Conservation (phyloP, 2,329 filamentous ascomycete genomes). For the Apiospora marii region DNA sequence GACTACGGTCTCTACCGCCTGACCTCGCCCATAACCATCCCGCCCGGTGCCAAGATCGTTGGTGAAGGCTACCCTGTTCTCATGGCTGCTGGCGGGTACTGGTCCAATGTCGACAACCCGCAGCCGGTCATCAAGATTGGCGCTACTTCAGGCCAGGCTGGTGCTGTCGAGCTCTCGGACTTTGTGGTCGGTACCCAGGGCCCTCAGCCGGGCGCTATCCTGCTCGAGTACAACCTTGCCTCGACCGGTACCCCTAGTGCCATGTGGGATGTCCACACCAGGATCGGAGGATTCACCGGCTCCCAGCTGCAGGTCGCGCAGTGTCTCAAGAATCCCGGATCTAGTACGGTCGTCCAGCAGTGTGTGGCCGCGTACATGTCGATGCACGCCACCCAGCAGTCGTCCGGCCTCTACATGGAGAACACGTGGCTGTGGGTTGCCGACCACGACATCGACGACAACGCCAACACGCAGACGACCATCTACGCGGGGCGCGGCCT, state of each 20-base stretch:
- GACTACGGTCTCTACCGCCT: constrained; percentile 64
- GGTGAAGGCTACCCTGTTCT: constrained; percentile 49
- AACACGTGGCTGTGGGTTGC: constrained; percentile 56
- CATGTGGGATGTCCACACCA: constrained; percentile 80
- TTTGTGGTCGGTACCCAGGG: constrained; percentile 75
- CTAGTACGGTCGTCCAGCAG: constrained; percentile 37
- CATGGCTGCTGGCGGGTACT: constrained; percentile 63
- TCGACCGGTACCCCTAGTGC: constrained; percentile 55
- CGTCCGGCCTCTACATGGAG: constrained; percentile 48
- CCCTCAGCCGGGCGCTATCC: constrained; percentile 69
- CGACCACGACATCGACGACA: constrained; percentile 64
- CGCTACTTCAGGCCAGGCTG: constrained; percentile 62
- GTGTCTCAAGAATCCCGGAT: constrained; percentile 64
- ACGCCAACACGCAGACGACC: constrained; percentile 55
- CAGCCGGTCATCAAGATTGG: constrained; percentile 74
- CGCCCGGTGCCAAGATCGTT: constrained; percentile 47
- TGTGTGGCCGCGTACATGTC: constrained; percentile 50
- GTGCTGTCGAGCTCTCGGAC: constrained; percentile 75
- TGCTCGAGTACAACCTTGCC: constrained; percentile 78
- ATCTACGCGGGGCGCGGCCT: constrained; percentile 62
- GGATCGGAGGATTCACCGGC: constrained; percentile 75
- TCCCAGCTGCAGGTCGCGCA: constrained; percentile 72
- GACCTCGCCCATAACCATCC: constrained; percentile 55
- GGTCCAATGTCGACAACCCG: constrained; percentile 64
- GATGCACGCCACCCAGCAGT: constrained; percentile 46